These are phyloP conservation scores for Gautieria morchelliformis DNA, from an alignment of 768 basidiomycete genomes.

Conservation along the genomic window DNA sequence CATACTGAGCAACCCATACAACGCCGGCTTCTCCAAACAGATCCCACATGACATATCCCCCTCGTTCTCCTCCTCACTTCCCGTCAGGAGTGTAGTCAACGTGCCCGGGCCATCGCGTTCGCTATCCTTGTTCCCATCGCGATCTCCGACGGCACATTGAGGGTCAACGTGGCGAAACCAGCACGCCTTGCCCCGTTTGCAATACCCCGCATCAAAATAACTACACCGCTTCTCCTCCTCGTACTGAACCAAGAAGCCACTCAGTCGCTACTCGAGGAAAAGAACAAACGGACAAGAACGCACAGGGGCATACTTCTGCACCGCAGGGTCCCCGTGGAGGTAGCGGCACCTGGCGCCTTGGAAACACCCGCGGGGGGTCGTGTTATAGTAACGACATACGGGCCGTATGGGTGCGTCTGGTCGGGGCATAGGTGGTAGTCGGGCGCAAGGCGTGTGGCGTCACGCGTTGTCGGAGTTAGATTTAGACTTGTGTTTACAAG, in stretches of 20 bases:
- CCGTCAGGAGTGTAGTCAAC: not conserved
- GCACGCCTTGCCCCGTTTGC: constrained; percentile 57
- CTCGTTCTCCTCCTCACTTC: constrained; percentile 19
- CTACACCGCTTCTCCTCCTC: constrained; percentile 64
- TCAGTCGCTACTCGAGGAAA: not conserved
- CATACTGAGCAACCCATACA: constrained; percentile 66
- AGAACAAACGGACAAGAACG: not conserved
- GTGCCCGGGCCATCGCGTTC: not conserved
- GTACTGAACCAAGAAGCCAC: constrained; percentile 42
- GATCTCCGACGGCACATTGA: not conserved
- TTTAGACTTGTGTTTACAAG: too few relatives aligned
- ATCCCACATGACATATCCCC: constrained; percentile 56
- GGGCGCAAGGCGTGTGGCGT: not conserved
- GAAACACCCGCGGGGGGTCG: constrained; percentile 56
- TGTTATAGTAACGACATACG: constrained; percentile 63
- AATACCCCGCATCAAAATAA: constrained; percentile 61
- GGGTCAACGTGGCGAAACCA: constrained; percentile 60
- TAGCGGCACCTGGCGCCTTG: constrained; percentile 67
- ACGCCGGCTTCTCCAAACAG: constrained; percentile 62
- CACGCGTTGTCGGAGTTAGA: too few relatives aligned
- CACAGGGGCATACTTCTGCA: constrained; percentile 17
- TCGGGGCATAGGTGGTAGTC: constrained; percentile 4
- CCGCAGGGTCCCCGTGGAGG: constrained; percentile 44
- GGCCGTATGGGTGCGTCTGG: constrained; percentile 37
- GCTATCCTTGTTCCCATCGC: constrained; percentile 10